These are phyloP conservation scores for Cicer yamashitae DNA, from an alignment of 306 rosid species.

Conservation along the genomic window DNA sequence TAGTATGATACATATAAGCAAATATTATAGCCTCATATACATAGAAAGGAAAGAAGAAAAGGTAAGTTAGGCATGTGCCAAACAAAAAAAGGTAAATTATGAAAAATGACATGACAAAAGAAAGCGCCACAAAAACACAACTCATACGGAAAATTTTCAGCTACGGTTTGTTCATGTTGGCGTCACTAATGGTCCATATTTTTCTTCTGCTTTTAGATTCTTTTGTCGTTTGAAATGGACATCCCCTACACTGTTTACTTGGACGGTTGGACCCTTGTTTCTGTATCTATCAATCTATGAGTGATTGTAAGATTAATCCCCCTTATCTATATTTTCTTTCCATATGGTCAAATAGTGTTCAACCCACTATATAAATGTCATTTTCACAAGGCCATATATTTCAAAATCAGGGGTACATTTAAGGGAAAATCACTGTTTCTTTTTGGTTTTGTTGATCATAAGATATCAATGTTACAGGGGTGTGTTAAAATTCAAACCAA, in stretches of 20 bases:
- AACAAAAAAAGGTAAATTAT: too few relatives aligned
- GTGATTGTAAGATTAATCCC: slow-evolving; percentile 41
- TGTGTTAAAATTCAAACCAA: too few relatives aligned
- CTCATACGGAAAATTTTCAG: background rate
- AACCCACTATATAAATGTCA: slow-evolving; percentile 32
- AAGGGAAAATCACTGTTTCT: slow-evolving; percentile 17
- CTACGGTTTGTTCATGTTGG: background rate
- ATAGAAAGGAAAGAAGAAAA: too few relatives aligned
- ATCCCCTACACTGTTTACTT: slow-evolving; percentile 21
- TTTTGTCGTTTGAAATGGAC: slow-evolving; percentile 36
- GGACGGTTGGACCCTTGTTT: background rate
- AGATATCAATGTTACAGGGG: background rate
- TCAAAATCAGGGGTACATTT: slow-evolving; percentile 39
- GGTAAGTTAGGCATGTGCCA: too few relatives aligned
- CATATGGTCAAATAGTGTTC: slow-evolving; percentile 18
- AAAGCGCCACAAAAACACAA: background rate
- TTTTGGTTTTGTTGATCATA: slow-evolving; percentile 5
- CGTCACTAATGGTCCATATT: slow-evolving; percentile 32
- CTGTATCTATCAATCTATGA: background rate
- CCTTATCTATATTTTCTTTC: slow-evolving; percentile 27
- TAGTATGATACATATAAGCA: too few relatives aligned
- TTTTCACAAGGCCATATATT: slow-evolving; percentile 27
- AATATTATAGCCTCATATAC: too few relatives aligned
- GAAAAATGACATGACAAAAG: too few relatives aligned
- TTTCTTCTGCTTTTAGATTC: slow-evolving; percentile 37